Percentiles rank a stretch among this genome's conserved stretches.
Conservation (phyloP, 192 early-diverging fungal genomes). For the Backusella mclennaniae region DNA sequence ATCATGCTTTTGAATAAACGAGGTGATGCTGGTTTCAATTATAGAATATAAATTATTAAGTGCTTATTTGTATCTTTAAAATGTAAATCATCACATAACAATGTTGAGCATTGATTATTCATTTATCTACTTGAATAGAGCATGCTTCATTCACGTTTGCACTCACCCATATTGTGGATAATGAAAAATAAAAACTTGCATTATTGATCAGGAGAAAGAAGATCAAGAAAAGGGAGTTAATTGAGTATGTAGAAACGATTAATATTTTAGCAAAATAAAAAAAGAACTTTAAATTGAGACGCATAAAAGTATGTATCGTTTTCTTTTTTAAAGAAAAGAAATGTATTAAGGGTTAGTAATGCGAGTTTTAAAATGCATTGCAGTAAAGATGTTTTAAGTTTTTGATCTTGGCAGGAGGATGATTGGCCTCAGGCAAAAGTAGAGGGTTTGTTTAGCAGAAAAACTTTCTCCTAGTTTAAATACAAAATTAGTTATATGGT, state of each 20-base stretch:
- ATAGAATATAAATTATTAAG: background rate
- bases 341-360: background rate
- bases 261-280: background rate
- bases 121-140: background rate
- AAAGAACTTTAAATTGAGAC: background rate
- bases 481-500: background rate
- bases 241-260: background rate
- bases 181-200: background rate
- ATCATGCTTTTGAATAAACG: background rate
- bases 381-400: background rate
- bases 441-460: background rate
- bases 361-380: background rate
- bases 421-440: background rate
- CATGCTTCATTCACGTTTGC: too few relatives aligned
- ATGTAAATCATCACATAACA: background rate
- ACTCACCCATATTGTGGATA: background rate
- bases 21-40: background rate
- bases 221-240: background rate
- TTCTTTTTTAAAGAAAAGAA: background rate
- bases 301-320: background rate
- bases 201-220: background rate
- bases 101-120: background rate
- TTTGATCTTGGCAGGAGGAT: background rate
- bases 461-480: background rate
- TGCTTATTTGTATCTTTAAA: background rate